phyloP scores from a whole-genome alignment of 2,329 filamentous ascomycete species.

The Ascochyta koolunga region DNA sequence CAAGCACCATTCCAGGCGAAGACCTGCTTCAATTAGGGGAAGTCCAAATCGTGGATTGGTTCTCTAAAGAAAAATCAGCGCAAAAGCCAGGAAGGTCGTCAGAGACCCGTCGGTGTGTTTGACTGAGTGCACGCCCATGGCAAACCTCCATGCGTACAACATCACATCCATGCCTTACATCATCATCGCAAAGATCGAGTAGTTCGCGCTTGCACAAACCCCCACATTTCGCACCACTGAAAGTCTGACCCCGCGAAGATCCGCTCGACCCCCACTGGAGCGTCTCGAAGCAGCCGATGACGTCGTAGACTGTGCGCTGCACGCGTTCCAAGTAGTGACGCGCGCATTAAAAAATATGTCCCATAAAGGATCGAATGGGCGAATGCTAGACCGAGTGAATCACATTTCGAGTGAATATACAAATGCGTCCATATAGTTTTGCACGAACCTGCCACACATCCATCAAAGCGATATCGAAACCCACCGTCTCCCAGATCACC shows the following conservation, averaged over 20 bases:
- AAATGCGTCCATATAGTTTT: constrained; percentile 29
- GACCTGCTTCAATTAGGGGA: background rate
- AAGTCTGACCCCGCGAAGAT: constrained; percentile 4
- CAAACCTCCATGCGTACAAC: background rate
- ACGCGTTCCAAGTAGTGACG: constrained; percentile 1
- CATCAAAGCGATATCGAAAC: constrained; percentile 24
- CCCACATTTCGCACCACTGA: constrained; percentile 2
- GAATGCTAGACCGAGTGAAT: too few relatives aligned
- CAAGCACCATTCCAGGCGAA: background rate
- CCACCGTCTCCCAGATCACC: constrained; percentile 22
- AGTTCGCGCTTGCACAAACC: background rate
- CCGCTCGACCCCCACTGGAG: constrained; percentile 8
- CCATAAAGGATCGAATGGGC: constrained; percentile 6
- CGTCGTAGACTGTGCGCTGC: constrained; percentile 13
- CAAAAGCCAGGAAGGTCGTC: background rate
- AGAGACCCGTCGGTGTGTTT: background rate
- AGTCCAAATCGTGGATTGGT: background rate
- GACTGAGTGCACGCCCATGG: background rate
- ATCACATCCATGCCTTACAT: background rate
- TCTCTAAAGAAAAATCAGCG: too few relatives aligned
- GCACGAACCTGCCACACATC: constrained; percentile 22
- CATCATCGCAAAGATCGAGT: background rate
- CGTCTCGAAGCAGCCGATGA: constrained; percentile 8
- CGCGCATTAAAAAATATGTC: background rate
- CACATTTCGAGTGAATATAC: background rate